A percentile compares a stretch with the other conserved stretches of the same genome.
Conservation (phyloP, 495 filamentous ascomycete genomes). For the Poronia punctata region DNA sequence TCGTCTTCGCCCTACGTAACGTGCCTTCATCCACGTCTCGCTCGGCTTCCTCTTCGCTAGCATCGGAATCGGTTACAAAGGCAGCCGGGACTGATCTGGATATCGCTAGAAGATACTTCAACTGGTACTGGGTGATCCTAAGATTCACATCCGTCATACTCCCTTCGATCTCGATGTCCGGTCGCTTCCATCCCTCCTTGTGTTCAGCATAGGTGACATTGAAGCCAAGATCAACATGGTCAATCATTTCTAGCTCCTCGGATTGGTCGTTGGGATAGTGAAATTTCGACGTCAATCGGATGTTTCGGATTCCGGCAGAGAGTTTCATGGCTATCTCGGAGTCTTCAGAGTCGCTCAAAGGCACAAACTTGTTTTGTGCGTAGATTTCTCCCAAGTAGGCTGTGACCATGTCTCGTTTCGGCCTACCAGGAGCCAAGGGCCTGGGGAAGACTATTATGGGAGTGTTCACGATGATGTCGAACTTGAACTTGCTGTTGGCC, state of each 20-base stretch:
- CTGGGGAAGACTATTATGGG: conserved; percentile 93
- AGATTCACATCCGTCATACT: conserved; percentile 89
- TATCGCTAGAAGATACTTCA: conserved; percentile 80
- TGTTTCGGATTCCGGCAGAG: conserved; percentile 83
- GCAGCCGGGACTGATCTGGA: conserved; percentile 78
- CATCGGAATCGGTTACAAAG: conserved; percentile 70
- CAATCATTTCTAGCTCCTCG: conserved; percentile 91
- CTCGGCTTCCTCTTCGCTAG: conserved; percentile 52
- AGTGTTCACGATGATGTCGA: conserved; percentile 87
- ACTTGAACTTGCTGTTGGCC: conserved; percentile 79
- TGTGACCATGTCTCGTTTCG: conserved; percentile 71
- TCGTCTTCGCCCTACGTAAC: conserved; percentile 39
- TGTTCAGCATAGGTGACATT: conserved; percentile 87
- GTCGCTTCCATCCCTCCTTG: conserved; percentile 64
- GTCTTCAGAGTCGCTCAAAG: conserved; percentile 63
- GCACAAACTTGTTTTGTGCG: conserved; percentile 83
- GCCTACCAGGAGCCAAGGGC: conserved; percentile 50
- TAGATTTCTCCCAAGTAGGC: conserved; percentile 97
- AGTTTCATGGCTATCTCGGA: conserved; percentile 80
- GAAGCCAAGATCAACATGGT: conserved; percentile 91
- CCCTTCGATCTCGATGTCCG: conserved; percentile 86
- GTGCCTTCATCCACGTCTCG: conserved; percentile 41
- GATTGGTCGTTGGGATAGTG: conserved; percentile 63
- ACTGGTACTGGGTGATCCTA: conserved; percentile 78
- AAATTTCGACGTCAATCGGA: conserved; percentile 82